A percentile compares a stretch with the other conserved stretches of the same genome.
Conservation (phyloP, 139 green algal species). For the Pseudopediastrum boryanum region DNA sequence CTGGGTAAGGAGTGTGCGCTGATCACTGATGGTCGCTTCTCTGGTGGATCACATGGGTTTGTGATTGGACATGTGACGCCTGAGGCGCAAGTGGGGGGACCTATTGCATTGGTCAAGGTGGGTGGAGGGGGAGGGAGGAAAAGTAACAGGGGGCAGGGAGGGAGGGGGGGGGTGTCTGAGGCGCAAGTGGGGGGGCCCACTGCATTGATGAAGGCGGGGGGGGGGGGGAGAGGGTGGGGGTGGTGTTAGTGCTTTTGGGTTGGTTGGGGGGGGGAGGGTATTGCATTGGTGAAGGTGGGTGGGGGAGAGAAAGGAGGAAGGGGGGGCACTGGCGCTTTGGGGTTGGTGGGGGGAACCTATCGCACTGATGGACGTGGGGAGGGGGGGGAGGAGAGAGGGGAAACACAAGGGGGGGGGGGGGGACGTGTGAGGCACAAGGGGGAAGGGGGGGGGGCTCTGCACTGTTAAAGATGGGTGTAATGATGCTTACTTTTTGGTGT, state of each 20-base stretch:
- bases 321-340: too few species aligned
- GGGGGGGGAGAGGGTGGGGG: background rate
- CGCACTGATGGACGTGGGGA: too few species aligned
- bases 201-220: slow-evolving; percentile 69
- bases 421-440: too few species aligned
- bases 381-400: too few species aligned
- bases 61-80: slow-evolving; percentile 96
- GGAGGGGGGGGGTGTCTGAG: slow-evolving; percentile 60
- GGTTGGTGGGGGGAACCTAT: too few species aligned
- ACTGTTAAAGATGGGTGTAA: too few species aligned
- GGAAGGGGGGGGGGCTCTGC: too few species aligned
- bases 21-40: slow-evolving; percentile 98
- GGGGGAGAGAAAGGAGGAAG: background rate
- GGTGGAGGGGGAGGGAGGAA: background rate
- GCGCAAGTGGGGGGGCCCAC: slow-evolving; percentile 90
- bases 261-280: slow-evolving; percentile 43
- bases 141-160: background rate
- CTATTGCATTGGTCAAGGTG: slow-evolving; percentile 87
- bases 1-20: slow-evolving; percentile 95
- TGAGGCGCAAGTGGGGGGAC: slow-evolving; percentile 92
- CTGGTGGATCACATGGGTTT: slow-evolving; percentile 96
- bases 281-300: background rate
- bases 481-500: too few species aligned
- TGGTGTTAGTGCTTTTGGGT: slow-evolving; percentile 43
- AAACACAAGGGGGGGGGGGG: too few species aligned